Evolutionary conservation across 495 filamentous ascomycete species (phyloP).

Genomic region (Trichoderma parareesei): DNA sequence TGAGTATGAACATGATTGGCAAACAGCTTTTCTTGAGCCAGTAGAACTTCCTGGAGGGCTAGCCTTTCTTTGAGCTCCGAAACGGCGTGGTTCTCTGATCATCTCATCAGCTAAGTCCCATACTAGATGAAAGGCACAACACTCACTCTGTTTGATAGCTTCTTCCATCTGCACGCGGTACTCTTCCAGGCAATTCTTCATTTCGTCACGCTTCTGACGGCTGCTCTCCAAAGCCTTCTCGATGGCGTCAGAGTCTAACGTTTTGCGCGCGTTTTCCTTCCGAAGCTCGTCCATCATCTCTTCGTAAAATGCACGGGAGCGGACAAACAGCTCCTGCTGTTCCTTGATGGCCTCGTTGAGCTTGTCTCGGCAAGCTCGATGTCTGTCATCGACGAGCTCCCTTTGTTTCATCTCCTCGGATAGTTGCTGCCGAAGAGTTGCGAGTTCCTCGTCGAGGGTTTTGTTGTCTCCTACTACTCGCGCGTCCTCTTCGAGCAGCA

Average conservation of each 20-base stretch:
- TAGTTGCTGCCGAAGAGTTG: background rate
- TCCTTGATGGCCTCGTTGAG: constrained; percentile 11
- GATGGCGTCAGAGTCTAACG: background rate
- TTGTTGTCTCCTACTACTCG: background rate
- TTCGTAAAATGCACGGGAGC: background rate
- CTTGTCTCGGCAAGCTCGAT: background rate
- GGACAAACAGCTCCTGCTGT: constrained; percentile 5
- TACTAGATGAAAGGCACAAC: background rate
- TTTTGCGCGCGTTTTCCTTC: background rate
- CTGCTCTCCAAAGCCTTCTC: constrained; percentile 7
- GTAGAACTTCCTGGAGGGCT: background rate
- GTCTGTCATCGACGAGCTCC: background rate
- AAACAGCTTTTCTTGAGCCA: background rate
- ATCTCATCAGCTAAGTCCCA: background rate
- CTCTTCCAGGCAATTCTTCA: background rate
- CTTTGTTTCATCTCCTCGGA: background rate
- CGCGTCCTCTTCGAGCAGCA: background rate
- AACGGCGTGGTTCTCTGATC: background rate
- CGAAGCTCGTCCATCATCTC: background rate
- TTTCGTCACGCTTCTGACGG: background rate
- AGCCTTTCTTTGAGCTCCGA: background rate
- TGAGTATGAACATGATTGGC: background rate
- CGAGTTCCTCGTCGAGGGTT: background rate
- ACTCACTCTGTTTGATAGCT: constrained; percentile 3
- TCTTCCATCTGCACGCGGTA: background rate